Evolutionary conservation across 2,329 filamentous ascomycete genomes (phyloP).

Genomic region (Coleophoma crateriformis): DNA sequence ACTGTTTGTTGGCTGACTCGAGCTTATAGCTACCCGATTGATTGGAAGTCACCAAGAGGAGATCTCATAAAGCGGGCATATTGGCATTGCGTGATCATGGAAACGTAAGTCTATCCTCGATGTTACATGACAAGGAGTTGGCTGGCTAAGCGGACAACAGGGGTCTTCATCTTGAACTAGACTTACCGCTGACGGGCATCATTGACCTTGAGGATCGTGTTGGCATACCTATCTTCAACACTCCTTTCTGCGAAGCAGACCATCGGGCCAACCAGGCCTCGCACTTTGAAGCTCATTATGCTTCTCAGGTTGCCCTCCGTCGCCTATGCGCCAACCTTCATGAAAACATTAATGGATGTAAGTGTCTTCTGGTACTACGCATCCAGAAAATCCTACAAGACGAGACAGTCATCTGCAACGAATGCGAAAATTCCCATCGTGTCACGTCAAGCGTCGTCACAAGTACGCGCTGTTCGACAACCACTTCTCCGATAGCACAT

Average conservation of each 20-base stretch:
- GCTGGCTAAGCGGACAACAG: constrained; percentile 24
- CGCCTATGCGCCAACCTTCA: constrained; percentile 48
- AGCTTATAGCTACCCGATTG: constrained; percentile 31
- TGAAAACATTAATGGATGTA: constrained; percentile 44
- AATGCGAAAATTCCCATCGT: no score
- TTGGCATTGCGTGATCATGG: constrained; percentile 52
- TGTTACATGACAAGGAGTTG: background rate
- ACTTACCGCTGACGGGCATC: constrained; percentile 49
- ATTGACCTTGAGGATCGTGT: constrained; percentile 46
- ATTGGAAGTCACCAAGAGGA: constrained; percentile 39
- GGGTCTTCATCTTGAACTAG: constrained; percentile 51
- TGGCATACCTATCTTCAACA: constrained; percentile 47
- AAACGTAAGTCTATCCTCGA: constrained; percentile 34
- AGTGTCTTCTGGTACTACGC: constrained; percentile 18
- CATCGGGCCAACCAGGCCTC: constrained; percentile 42
- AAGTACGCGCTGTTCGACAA: no score
- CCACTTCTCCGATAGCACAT: no score
- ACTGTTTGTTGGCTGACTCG: constrained; percentile 4
- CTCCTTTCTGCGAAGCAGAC: constrained; percentile 40
- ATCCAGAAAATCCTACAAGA: no score
- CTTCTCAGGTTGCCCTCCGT: constrained; percentile 52
- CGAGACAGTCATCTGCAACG: no score
- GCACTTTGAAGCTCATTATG: constrained; percentile 52
- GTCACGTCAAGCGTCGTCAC: no score
- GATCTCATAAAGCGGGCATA: constrained; percentile 49